Evolutionary conservation across 495 filamentous ascomycete species (phyloP).

Genomic region (Geopyxis carbonaria): DNA sequence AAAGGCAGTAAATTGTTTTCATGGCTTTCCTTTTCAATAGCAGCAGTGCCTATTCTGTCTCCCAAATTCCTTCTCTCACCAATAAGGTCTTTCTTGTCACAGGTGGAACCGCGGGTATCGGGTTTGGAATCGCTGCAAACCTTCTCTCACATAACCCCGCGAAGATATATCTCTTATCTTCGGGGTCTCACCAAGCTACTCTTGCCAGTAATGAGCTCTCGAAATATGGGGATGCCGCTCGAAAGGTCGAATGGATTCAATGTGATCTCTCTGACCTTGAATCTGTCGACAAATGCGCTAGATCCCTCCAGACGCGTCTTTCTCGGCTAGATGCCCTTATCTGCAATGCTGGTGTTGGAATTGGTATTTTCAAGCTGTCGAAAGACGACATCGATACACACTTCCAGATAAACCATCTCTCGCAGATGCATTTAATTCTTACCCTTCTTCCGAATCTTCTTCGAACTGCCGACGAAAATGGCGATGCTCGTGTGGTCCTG

Average conservation of each 20-base stretch:
- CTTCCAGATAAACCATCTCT: slow-evolving; percentile 29
- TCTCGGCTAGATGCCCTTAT: slow-evolving; percentile 30
- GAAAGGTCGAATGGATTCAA: slow-evolving; percentile 29
- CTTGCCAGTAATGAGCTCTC: slow-evolving; percentile 28
- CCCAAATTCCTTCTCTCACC: slow-evolving; percentile 11
- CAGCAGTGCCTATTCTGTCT: slow-evolving; percentile 7
- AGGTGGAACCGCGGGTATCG: slow-evolving; percentile 15
- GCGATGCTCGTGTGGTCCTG: slow-evolving; percentile 32
- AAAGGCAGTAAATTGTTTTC: too few species aligned
- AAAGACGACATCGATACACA: slow-evolving; percentile 28
- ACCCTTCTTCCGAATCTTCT: slow-evolving; percentile 29
- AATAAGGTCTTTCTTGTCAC: slow-evolving; percentile 16
- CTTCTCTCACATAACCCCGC: slow-evolving; percentile 34
- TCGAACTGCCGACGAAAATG: slow-evolving; percentile 24
- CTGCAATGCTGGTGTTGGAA: slow-evolving; percentile 29
- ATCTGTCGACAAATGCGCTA: slow-evolving; percentile 29
- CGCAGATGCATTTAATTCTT: slow-evolving; percentile 28
- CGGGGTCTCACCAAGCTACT: slow-evolving; percentile 31
- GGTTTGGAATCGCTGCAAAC: slow-evolving; percentile 33
- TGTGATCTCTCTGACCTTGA: slow-evolving; percentile 30
- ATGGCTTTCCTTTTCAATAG: slow-evolving; percentile 14
- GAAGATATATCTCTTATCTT: slow-evolving; percentile 33
- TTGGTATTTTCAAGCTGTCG: slow-evolving; percentile 26
- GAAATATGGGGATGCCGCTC: slow-evolving; percentile 27
- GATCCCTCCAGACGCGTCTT: slow-evolving; percentile 23